A percentile compares a stretch with the other conserved stretches of the same genome.
phyloP scores from a whole-genome alignment of 176 grass and related monocot species.

The Musa itinerans region DNA sequence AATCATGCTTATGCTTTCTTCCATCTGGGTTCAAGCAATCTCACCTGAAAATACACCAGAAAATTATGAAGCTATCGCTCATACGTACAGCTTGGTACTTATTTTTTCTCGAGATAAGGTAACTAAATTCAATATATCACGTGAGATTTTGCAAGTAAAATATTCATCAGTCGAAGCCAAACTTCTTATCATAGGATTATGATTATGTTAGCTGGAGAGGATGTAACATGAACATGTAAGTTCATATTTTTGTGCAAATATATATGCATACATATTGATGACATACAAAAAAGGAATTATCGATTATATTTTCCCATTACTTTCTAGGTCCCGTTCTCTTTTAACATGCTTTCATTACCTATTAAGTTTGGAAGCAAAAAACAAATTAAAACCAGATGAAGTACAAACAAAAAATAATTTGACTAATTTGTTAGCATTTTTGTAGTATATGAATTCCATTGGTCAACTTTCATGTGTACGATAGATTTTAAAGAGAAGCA shows the following conservation, averaged over 20 bases:
- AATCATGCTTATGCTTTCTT: constrained; percentile 79
- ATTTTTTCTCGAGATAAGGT: constrained; percentile 86
- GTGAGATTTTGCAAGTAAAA: not conserved
- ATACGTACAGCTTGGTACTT: constrained; percentile 89
- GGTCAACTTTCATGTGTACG: too few relatives aligned
- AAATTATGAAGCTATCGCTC: constrained; percentile 88
- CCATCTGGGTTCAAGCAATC: constrained; percentile 74
- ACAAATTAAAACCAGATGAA: too few relatives aligned
- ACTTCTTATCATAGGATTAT: not conserved
- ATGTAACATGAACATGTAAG: not conserved
- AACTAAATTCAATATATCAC: not conserved
- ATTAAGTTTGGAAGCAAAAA: too few relatives aligned
- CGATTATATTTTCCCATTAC: too few relatives aligned
- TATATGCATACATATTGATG: too few relatives aligned
- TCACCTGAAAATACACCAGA: constrained; percentile 63
- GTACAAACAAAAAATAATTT: too few relatives aligned
- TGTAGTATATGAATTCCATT: too few relatives aligned
- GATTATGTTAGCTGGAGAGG: constrained; percentile 2
- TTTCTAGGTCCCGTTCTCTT: too few relatives aligned
- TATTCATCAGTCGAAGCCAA: not conserved
- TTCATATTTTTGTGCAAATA: not conserved
- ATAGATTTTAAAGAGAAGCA: not conserved
- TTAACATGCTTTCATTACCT: too few relatives aligned
- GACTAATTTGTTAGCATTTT: too few relatives aligned
- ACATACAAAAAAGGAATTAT: too few relatives aligned